These are phyloP conservation scores for Botrytis fabae DNA, from an alignment of 2,329 filamentous ascomycete genomes.

Conservation along the genomic window DNA sequence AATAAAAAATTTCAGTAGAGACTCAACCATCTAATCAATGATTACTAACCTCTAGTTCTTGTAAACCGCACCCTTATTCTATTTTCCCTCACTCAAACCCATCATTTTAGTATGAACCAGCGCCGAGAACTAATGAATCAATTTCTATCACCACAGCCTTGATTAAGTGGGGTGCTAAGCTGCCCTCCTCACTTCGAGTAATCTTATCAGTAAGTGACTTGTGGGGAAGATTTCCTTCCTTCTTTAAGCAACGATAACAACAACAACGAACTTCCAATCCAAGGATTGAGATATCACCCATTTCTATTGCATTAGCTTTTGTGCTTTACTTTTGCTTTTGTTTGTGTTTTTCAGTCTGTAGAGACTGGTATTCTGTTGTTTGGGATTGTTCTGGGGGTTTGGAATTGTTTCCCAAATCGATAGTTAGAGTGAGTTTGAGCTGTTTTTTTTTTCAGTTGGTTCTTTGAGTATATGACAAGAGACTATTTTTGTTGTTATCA, in stretches of 20 bases:
- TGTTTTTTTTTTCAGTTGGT: too few relatives aligned
- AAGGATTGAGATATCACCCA: neutral
- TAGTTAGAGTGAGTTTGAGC: neutral
- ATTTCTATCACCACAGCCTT: neutral
- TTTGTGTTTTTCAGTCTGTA: neutral
- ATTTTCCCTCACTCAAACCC: neutral
- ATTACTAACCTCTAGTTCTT: neutral
- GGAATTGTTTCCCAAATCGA: too few relatives aligned
- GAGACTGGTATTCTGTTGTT: neutral
- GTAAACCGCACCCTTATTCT: fast-evolving
- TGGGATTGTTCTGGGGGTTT: neutral
- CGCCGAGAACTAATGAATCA: neutral
- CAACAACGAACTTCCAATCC: neutral
- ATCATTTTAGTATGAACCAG: neutral
- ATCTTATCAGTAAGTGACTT: neutral
- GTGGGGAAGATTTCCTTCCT: too few relatives aligned
- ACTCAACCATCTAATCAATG: neutral
- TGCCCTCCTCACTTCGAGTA: neutral
- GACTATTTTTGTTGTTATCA: too few relatives aligned
- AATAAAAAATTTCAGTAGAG: fast-evolving
- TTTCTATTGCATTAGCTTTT: neutral
- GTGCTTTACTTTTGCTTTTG: fast-evolving
- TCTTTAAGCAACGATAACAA: neutral
- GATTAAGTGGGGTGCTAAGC: neutral
- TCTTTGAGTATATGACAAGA: too few relatives aligned